phyloP scores from a whole-genome alignment of 1,139 yeast species.

The Eremothecium sinecaudum region DNA sequence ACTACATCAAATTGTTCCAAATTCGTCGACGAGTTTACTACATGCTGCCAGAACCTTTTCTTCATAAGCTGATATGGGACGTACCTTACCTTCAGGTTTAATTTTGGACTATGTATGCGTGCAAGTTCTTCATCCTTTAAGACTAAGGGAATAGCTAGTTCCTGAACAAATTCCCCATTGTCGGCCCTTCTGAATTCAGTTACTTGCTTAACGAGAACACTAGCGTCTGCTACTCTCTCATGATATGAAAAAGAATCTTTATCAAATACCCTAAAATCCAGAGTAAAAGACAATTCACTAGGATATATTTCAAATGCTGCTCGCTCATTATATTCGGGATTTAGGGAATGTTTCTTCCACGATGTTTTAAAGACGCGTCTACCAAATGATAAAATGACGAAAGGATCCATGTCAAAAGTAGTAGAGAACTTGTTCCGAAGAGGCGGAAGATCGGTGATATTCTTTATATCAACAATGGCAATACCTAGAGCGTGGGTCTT shows the following conservation, averaged over 20 bases:
- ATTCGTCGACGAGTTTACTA: slow-evolving; percentile 33
- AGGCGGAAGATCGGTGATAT: slow-evolving; percentile 66
- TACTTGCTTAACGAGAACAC: slow-evolving; percentile 37
- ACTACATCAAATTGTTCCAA: slow-evolving; percentile 21
- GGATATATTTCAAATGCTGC: slow-evolving; percentile 68
- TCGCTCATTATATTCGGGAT: slow-evolving; percentile 75
- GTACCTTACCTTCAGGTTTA: slow-evolving; percentile 44
- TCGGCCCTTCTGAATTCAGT: slow-evolving; percentile 5
- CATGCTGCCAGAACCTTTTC: slow-evolving; percentile 59
- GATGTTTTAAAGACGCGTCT: slow-evolving; percentile 81
- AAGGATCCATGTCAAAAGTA: slow-evolving; percentile 93
- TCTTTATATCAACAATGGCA: slow-evolving; percentile 61
- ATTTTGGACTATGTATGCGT: slow-evolving; percentile 38
- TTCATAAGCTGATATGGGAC: slow-evolving; percentile 59
- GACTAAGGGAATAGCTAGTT: slow-evolving; percentile 10
- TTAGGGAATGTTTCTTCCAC: slow-evolving; percentile 72
- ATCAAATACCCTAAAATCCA: slow-evolving; percentile 69
- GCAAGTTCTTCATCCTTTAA: slow-evolving; percentile 18
- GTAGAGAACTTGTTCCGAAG: slow-evolving; percentile 52
- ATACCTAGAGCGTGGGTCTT: slow-evolving; percentile 45
- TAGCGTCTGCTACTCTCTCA: slow-evolving; percentile 66
- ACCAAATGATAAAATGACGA: slow-evolving; percentile 85
- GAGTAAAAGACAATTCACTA: slow-evolving; percentile 54
- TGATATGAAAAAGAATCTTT: slow-evolving; percentile 76
- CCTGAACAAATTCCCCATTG: background rate